Evolutionary conservation across 495 filamentous ascomycete genomes (phyloP), one percentile per base, ranked within the genome.

Genomic region (Penicillium cinerascens): DNA sequence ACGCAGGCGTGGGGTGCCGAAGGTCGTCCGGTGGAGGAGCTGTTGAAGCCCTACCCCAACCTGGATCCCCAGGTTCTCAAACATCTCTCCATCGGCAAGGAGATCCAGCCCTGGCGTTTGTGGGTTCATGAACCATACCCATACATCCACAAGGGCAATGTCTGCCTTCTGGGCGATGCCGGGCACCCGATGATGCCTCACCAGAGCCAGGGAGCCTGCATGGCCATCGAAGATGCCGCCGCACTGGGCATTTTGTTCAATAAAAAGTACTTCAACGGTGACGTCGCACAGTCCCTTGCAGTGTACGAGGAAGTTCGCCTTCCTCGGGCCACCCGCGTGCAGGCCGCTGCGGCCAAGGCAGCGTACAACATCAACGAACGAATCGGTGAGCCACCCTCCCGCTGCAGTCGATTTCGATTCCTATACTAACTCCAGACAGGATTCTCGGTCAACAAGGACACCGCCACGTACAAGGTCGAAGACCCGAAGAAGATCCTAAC

Each of bases 111-210:
- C 1, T 79, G 76, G 76, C 63, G 76, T 16, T 59, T 79, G 17
- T 79, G 71, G 70, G 71, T 78, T 7, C 76, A 79, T 45, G 55
- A 77, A 27, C 75, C 74, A 2, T 82, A 80, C 47, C 62, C 63
- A 2, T 70, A 70, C 46, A 61, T 70, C 16, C 52, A 59, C 11
- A 60, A 62, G 11, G 59, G 49, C 13, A 65, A 47, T 29, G 67
- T 68, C 21, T 75, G 74, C 56, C 55, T 77, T 0, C 38, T 75
- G 21, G 69, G 70, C 4, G 71, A 73, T 58, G 71, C 70, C 9
- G 70, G 60, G 20, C 71, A 77, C 49, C 71, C 72, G 51, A 79
- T 79, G 76, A 76, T 79, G 73, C 76, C 76, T 0, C 68, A 79
- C 46, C 77, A 79, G 42, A 76, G 73, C 29, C 75, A 79, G 54